Conservation (phyloP, 345 rosid species). For the Physaria fendleri region DNA sequence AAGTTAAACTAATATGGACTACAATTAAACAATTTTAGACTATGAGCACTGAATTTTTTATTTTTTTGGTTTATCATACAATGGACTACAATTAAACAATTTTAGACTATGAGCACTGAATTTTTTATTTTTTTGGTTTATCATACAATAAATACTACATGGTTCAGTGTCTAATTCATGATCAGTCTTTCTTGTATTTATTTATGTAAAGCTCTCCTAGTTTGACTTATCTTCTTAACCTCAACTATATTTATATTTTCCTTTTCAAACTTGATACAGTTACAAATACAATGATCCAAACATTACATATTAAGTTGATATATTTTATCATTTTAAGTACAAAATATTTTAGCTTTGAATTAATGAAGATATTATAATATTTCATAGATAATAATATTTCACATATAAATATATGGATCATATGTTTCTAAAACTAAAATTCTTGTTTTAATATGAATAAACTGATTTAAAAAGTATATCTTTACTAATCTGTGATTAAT, state of each 20-base stretch:
- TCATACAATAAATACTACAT: not conserved
- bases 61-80: too few species aligned
- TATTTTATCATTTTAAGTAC: not conserved
- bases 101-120: too few species aligned
- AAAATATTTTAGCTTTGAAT: too few species aligned
- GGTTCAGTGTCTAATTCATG: not conserved
- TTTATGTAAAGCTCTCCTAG: constrained; percentile 9
- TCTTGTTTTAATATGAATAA: too few species aligned
- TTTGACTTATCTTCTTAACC: constrained; percentile 1
- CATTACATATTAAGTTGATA: not conserved
- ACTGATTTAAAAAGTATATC: too few species aligned
- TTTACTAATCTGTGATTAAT: not conserved
- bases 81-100: too few species aligned
- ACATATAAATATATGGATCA: not conserved
- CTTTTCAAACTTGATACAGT: not conserved
- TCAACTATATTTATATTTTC: not conserved
- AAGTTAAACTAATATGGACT: too few species aligned
- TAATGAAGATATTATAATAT: too few species aligned
- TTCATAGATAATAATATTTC: not conserved
- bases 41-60: too few species aligned
- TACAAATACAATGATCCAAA: not conserved
- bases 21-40: too few species aligned
- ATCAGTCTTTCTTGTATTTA: not conserved
- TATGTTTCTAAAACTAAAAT: not conserved
- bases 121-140: not conserved